These are phyloP conservation scores for Begonia peltatifolia DNA, from an alignment of 306 rosid genomes.

Conservation along the genomic window DNA sequence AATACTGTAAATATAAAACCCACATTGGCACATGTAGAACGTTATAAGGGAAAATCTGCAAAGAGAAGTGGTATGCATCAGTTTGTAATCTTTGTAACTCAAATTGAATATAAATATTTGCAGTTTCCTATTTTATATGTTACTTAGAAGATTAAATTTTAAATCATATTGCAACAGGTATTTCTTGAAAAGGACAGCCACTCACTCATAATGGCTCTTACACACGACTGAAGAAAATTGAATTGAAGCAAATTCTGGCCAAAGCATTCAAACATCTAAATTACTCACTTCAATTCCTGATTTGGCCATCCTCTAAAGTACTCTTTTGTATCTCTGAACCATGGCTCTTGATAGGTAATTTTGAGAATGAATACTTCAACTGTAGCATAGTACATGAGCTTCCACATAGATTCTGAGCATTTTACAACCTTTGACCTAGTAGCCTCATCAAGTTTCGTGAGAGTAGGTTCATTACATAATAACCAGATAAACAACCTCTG, in stretches of 20 bases:
- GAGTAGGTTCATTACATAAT: constrained; percentile 34
- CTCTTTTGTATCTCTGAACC: constrained; percentile 20
- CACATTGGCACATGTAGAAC: constrained; percentile 80
- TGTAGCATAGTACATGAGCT: constrained; percentile 63
- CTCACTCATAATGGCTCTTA: too few relatives aligned
- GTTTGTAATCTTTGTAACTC: background rate
- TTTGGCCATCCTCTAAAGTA: constrained; percentile 82
- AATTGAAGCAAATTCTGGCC: too few relatives aligned
- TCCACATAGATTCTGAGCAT: constrained; percentile 96
- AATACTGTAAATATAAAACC: constrained; percentile 82
- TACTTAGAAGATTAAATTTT: too few relatives aligned
- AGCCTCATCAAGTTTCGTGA: constrained; percentile 45
- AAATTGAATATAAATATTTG: too few relatives aligned
- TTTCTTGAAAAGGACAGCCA: too few relatives aligned
- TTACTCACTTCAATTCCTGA: constrained; percentile 72
- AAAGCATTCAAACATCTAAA: background rate
- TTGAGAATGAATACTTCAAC: constrained; percentile 64
- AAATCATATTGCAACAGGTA: too few relatives aligned
- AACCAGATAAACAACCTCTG: constrained; percentile 64
- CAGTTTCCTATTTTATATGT: too few relatives aligned
- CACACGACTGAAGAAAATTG: too few relatives aligned
- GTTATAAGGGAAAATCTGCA: constrained; percentile 59
- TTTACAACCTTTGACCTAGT: constrained; percentile 55
- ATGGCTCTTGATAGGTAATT: constrained; percentile 24
- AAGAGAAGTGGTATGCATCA: constrained; percentile 18